Evolutionary conservation across 148 eudicot genomes (phyloP).

Genomic region (Chenopodium quinoa): DNA sequence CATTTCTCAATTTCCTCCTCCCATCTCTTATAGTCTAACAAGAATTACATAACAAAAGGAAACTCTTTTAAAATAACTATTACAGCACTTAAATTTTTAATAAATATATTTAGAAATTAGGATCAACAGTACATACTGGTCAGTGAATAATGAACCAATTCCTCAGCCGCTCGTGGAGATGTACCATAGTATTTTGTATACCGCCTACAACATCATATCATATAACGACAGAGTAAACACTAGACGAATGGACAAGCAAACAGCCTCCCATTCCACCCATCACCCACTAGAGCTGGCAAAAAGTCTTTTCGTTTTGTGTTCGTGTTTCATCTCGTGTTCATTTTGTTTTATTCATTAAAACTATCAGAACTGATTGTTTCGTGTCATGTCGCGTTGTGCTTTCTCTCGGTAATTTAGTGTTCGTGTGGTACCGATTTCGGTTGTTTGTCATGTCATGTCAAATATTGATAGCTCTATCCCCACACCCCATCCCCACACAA

Average conservation of each 20-base stretch:
- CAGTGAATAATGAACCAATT: conserved; percentile 86
- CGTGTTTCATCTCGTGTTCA: no score
- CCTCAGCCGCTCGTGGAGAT: conserved; percentile 77
- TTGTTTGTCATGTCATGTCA: no score
- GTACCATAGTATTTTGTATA: conserved; percentile 91
- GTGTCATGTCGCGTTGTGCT: no score
- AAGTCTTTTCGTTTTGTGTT: no score
- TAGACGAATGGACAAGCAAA: neutral
- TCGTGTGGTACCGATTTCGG: no score
- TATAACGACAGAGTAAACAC: conserved; percentile 10
- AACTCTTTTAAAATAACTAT: neutral
- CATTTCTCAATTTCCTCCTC: conserved; percentile 98
- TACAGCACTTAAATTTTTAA: neutral
- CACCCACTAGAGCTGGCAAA: no score
- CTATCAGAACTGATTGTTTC: no score
- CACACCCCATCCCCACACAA: neutral
- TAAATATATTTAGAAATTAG: neutral
- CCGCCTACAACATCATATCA: conserved; percentile 50
- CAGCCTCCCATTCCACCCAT: no score
- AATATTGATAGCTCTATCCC: no score
- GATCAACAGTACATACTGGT: conserved; percentile 56
- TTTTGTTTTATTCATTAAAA: no score
- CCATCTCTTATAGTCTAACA: conserved; percentile 87
- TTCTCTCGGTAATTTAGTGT: no score
- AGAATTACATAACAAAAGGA: conserved; percentile 15